Evolutionary conservation across 441 rosid genomes (phyloP).

Genomic region (Adansonia madagascariensis): DNA sequence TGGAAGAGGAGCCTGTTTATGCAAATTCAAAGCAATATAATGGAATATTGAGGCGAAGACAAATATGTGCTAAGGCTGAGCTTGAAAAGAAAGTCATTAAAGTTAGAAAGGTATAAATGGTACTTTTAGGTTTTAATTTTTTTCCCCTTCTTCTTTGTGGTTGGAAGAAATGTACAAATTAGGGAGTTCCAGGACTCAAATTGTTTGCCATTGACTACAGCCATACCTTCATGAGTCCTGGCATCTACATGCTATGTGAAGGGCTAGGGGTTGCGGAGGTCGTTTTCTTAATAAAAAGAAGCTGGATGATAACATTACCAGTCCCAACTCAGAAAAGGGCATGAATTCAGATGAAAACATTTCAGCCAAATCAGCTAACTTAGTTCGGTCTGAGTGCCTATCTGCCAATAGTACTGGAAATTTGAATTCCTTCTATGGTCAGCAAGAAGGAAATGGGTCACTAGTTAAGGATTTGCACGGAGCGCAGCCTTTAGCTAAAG

Average conservation of each 20-base stretch:
- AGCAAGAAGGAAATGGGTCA: constrained; percentile 37
- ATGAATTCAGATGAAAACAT: constrained; percentile 32
- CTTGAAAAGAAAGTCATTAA: constrained; percentile 44
- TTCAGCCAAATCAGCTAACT: constrained; percentile 32
- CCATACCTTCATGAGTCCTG: constrained; percentile 64
- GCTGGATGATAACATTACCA: constrained; percentile 34
- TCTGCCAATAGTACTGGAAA: constrained; percentile 25
- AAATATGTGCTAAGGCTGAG: constrained; percentile 55
- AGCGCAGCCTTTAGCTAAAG: constrained; percentile 27
- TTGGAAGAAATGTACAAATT: not conserved
- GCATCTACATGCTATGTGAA: constrained; percentile 55
- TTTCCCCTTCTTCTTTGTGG: not conserved
- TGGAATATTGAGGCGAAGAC: constrained; percentile 55
- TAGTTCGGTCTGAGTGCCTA: constrained; percentile 34
- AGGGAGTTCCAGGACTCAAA: constrained; percentile 5
- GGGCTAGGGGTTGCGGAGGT: constrained; percentile 62
- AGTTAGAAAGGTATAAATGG: constrained; percentile 46
- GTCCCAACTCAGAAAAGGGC: constrained; percentile 35
- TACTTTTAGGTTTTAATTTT: not conserved
- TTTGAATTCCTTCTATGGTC: constrained; percentile 31
- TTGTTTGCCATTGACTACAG: constrained; percentile 36
- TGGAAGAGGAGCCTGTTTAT: constrained; percentile 57
- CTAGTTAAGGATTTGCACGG: constrained; percentile 22
- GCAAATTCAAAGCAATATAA: constrained; percentile 59
- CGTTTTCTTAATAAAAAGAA: constrained; percentile 60